Base-by-base conservation (phyloP, 2,329 filamentous ascomycete species). In the Rhinocladiella mackenziei region DNA sequence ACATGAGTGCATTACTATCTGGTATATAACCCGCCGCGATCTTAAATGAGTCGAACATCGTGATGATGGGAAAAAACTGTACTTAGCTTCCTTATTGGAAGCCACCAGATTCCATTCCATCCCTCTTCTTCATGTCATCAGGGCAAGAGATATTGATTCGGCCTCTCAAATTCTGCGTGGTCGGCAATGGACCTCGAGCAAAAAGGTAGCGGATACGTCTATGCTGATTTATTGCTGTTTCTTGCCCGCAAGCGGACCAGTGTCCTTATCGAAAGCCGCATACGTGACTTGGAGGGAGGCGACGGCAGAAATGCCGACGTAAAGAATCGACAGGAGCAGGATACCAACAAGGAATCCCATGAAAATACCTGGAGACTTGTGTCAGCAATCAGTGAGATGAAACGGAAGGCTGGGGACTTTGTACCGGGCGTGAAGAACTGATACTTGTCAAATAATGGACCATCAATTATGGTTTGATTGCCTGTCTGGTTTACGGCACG, bases 261-360 rank as follows among this genome's bases (percentile, higher is more conserved):
- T 94, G 58, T 96, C 91, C 74, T 95, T 96, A 63, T 94, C 91
- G 63, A 97, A 98, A 1, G 92, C 89, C 52, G 86, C 88, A 65
- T 97, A 97, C 1, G 87, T 86, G 20, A 97, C 87, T 64, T 96
- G 76, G 13, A 98, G 74, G 56, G 87, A 91, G 5, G 78, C 72
- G 9, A 97, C 73, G 10, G 86, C 89, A 48, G 68, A 78, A 43
- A 97, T 69, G 10, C 84, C 92, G 44, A 89, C 82, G 55, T 83
- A 83, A 4, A 95, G 71, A 55, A 97, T 89, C 19, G 78, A 70
- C 49, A 94, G 67, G 36, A 95, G 74, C 28, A 95, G 64, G 13
- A 92, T 64, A 2, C 78, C 70, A 15, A 81, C 81, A 26, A 89
- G 62, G 14, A 95, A 69, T 19, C 80, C 84, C 84, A 94, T 94